Base-by-base conservation (phyloP, 23 red algal genomes). In the Pyropia haitanensis region DNA sequence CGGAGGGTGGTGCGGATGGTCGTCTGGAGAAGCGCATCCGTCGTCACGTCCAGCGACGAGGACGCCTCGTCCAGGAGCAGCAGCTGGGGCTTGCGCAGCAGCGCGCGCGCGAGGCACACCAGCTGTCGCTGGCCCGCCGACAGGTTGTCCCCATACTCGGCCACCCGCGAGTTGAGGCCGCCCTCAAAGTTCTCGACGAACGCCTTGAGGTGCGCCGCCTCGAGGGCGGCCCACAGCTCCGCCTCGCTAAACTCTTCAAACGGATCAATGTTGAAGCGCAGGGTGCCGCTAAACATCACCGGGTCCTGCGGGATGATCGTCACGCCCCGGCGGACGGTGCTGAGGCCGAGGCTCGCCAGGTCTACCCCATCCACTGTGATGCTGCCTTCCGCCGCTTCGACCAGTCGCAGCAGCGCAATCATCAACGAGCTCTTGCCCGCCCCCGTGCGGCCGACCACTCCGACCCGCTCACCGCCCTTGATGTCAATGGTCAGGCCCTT, bases 231-330 rank as follows among this genome's bases (percentile, higher is more conserved):
- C 81, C 94, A 98, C 23, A 98, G 34, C 20, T 90, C 85, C 17
- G 66, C 71, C 24, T 97, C 87, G 50, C 64, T 58, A 69, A 88
- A 82, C 30, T 68, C 46, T 15, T 70, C 70, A 63, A 98, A 98
- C 12, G 94, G 94, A 62, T 98, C 94, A 18, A 98, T 56, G 62
- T 98, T 98, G 56, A 82, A 79, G 3, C 94, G 73, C 26, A 98
- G 53, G 56, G 79, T 98, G 18, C 94, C 94, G 39, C 79, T 82
- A 60, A 98, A 98, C 14, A 98, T 55, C 18, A 90, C 88, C 24
- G 94, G 94, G 32, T 98, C 94, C 68, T 98, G 94, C 60, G 94
- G 87, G 56, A 98, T 98, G 18, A 98, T 98, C 3, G 94, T 91
- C 23, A 98, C 61, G 48, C 65, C 70, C 1, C 60, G 73, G 3